Evolutionary conservation across 2,329 filamentous ascomycete species (phyloP), one percentile per base, ranked within the genome.

Genomic region (Fusarium domesticum): DNA sequence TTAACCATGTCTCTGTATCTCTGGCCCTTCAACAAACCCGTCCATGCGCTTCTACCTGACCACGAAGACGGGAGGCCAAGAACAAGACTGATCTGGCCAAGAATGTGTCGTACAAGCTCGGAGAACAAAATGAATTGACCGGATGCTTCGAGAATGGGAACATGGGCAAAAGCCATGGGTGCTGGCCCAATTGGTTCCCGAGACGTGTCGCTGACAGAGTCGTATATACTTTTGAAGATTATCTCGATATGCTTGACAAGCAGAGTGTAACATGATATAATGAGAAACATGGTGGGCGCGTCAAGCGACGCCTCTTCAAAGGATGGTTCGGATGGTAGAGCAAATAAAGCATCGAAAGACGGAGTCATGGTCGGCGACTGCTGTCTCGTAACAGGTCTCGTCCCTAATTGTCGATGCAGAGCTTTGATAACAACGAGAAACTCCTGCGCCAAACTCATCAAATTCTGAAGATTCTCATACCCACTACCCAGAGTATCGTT

Each of bases 191-290:
- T 37, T 31, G 51, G 37, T 10, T 52, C 42, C n/a, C 44, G 14
- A 8, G 45, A 17, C 25, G 47, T 28, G 31, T 52, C 47, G 14
- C 18, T 44, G 8, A 57, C 32, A 5, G 53, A 48, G 10, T 50
- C 48, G 31, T 58, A 41, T 18, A 54, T 43, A 15, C 59, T 50
- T 10, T 47, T 47, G 33, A 59, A 36, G 5, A 58, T 18, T 18
- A 56, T 37, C 17, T 65, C 63, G 14, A 62, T 50, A 37, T 58
- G 52, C 7, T 49, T 50, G 38, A 58, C 46, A 18, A 62, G 44
- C 18, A 65, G 61, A 5, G 54, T 47, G 35, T 58, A 64, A 36
- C 61, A 65, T 6, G 62, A 65, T 36, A 62, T 58, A 31, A 63
- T 48, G 17, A 61, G 50, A 19, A 63, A 51, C 35, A 61, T 56